A percentile compares a stretch with the other conserved stretches of the same genome.
phyloP scores from a whole-genome alignment of 2,329 filamentous ascomycete species.

The Spiromastix sp. region DNA sequence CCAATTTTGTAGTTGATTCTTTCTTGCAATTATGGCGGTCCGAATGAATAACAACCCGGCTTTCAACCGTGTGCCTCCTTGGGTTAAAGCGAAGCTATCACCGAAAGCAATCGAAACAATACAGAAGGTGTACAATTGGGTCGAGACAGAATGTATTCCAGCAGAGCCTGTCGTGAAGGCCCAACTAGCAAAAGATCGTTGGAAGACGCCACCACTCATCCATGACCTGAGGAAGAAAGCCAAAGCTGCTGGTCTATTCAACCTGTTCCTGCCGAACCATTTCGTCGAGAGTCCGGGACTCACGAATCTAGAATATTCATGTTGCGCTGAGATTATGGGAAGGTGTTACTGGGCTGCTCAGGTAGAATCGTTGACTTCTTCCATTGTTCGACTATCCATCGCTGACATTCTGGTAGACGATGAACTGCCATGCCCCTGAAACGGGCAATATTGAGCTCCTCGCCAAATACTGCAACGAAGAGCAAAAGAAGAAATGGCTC shows the following conservation, averaged over 20 bases:
- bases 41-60: constrained; percentile 27
- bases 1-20: too few species aligned
- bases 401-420: constrained; percentile 34
- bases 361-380: neutral
- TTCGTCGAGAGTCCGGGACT: constrained; percentile 82
- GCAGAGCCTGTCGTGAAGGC: constrained; percentile 65
- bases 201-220: constrained; percentile 60
- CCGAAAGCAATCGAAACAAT: constrained; percentile 34
- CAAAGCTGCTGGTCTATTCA: constrained; percentile 68
- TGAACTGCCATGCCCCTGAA: constrained; percentile 72
- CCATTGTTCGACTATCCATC: neutral
- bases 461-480: constrained; percentile 57
- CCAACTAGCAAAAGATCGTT: constrained; percentile 61
- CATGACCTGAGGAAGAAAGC: constrained; percentile 74
- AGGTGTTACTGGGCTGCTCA: constrained; percentile 43
- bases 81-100: constrained; percentile 23
- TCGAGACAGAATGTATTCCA: constrained; percentile 76
- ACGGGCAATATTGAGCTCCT: constrained; percentile 82
- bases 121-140: constrained; percentile 64
- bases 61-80: constrained; percentile 32
- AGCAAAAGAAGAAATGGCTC: constrained; percentile 58
- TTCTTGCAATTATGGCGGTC: neutral
- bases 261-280: constrained; percentile 80
- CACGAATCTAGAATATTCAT: constrained; percentile 77
- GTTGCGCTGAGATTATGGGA: constrained; percentile 82